These are phyloP conservation scores for Fusarium abutilonis DNA, from an alignment of 2,329 filamentous ascomycete genomes.

Conservation along the genomic window DNA sequence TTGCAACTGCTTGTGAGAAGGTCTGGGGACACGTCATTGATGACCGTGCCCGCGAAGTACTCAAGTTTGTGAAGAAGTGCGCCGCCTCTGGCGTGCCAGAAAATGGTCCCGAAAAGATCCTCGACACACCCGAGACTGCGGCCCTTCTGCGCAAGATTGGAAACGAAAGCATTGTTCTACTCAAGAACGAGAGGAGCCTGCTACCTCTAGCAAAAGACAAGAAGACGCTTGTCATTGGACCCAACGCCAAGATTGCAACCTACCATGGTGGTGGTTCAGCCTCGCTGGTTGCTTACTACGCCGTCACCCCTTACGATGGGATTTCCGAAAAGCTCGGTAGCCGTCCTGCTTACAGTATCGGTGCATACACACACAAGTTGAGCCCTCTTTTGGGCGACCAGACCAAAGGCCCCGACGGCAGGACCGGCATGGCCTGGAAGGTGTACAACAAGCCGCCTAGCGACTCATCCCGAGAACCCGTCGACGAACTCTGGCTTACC, in stretches of 20 bases:
- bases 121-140: slow-evolving; percentile 70
- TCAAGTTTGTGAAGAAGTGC: slow-evolving; percentile 68
- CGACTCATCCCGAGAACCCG: slow-evolving; percentile 56
- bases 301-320: slow-evolving; percentile 76
- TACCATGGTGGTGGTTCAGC: slow-evolving; percentile 75
- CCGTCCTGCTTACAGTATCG: slow-evolving; percentile 63
- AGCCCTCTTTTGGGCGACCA: slow-evolving; percentile 66
- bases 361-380: slow-evolving; percentile 72
- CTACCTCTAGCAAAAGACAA: slow-evolving; percentile 72
- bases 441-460: slow-evolving; percentile 69
- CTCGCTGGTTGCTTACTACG: slow-evolving; percentile 68
- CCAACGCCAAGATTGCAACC: slow-evolving; percentile 65
- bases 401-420: slow-evolving; percentile 62
- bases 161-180: slow-evolving; percentile 74
- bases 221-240: slow-evolving; percentile 67
- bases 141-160: slow-evolving; percentile 72
- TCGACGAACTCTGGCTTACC: slow-evolving; percentile 61
- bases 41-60: slow-evolving; percentile 65
- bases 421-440: slow-evolving; percentile 68
- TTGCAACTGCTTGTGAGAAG: slow-evolving; percentile 65
- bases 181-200: slow-evolving; percentile 74
- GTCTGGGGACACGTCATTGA: slow-evolving; percentile 65
- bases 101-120: slow-evolving; percentile 61
- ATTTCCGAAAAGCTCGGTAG: slow-evolving; percentile 65
- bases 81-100: slow-evolving; percentile 64